These are phyloP conservation scores for Periglandula ipomoeae DNA, from an alignment of 2,329 filamentous ascomycete genomes.

Conservation along the genomic window DNA sequence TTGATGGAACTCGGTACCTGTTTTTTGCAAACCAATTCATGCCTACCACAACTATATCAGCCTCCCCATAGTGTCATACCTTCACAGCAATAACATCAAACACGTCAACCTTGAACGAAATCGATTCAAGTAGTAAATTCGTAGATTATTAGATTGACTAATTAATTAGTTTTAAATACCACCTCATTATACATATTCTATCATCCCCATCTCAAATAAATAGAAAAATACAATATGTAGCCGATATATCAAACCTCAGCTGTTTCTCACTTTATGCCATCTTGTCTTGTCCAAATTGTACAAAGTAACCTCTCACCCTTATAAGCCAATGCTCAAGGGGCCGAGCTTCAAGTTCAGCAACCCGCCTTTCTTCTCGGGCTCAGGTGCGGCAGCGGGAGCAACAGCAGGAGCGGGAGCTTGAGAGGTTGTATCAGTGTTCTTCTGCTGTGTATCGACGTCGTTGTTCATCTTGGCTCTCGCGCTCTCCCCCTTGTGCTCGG, in stretches of 20 bases:
- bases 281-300: background rate
- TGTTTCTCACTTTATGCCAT: too few relatives aligned
- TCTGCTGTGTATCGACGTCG: background rate
- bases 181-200: too few relatives aligned
- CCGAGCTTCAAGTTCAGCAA: slow-evolving; percentile 4
- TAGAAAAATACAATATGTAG: background rate
- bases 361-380: background rate
- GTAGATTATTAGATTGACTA: too few relatives aligned
- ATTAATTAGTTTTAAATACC: too few relatives aligned
- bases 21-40: too few relatives aligned
- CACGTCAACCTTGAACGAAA: too few relatives aligned
- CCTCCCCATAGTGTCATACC: too few relatives aligned
- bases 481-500: background rate
- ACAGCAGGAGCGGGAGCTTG: background rate
- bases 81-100: too few relatives aligned
- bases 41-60: too few relatives aligned
- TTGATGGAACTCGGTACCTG: too few relatives aligned
- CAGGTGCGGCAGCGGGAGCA: background rate
- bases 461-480: background rate
- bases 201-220: too few relatives aligned
- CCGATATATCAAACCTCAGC: background rate
- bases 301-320: background rate
- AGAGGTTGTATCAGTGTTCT: background rate
- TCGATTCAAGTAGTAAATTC: too few relatives aligned
- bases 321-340: background rate